These are phyloP conservation scores for Ogataea ganodermae DNA, from an alignment of 805 yeast species.

Conservation along the genomic window DNA sequence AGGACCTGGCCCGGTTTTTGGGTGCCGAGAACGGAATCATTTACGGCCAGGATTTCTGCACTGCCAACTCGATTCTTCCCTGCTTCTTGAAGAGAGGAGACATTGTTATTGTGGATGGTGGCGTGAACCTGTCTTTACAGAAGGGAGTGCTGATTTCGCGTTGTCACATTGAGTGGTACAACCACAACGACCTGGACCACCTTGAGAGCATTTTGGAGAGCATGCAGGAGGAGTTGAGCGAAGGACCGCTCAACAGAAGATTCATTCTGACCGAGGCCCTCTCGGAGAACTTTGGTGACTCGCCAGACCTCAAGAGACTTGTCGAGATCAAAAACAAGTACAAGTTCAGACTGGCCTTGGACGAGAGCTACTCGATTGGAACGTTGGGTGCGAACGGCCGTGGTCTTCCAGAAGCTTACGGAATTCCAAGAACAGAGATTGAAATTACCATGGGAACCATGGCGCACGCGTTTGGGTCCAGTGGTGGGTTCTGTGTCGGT, in stretches of 20 bases:
- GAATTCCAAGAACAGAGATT: constrained; percentile 66
- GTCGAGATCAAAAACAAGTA: constrained; percentile 75
- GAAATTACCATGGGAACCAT: constrained; percentile 87
- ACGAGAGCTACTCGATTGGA: constrained; percentile 87
- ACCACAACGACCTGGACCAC: constrained; percentile 87
- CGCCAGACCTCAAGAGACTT: constrained; percentile 66
- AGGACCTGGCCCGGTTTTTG: constrained; percentile 70
- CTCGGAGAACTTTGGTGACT: constrained; percentile 79
- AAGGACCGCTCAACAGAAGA: constrained; percentile 83
- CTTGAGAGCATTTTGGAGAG: constrained; percentile 68
- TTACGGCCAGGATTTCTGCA: constrained; percentile 90
- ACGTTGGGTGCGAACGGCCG: constrained; percentile 82
- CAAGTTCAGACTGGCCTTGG: constrained; percentile 84
- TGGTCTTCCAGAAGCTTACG: constrained; percentile 77
- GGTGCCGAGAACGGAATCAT: constrained; percentile 78
- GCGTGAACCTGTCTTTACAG: constrained; percentile 74
- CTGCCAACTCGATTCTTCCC: constrained; percentile 86
- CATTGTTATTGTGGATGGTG: constrained; percentile 82
- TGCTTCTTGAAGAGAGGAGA: constrained; percentile 96
- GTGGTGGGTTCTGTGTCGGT: constrained; percentile 96
- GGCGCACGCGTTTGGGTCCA: constrained; percentile 77
- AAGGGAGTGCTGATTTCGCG: constrained; percentile 87
- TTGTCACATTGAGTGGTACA: constrained; percentile 78
- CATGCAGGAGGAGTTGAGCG: constrained; percentile 57
- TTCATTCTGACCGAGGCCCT: constrained; percentile 91